These are phyloP conservation scores for Microbotryum lychnidis-dioicae DNA, from an alignment of 1,284 basidiomycete species.

Conservation along the genomic window DNA sequence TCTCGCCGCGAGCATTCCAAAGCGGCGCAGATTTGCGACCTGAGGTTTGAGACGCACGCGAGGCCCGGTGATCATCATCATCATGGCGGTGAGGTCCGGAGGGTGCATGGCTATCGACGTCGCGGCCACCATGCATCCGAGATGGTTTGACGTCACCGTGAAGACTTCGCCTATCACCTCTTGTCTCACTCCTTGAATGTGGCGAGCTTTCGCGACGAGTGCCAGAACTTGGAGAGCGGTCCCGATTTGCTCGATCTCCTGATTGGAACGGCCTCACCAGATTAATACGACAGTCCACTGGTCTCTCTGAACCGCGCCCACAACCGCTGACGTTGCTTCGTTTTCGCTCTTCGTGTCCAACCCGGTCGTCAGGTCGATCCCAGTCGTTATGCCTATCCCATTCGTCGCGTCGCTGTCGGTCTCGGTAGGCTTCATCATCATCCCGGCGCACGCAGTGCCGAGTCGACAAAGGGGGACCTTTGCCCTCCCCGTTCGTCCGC, in stretches of 20 bases:
- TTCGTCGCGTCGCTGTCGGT: background rate
- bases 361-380: too few relatives aligned
- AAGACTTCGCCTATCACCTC: background rate
- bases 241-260: too few relatives aligned
- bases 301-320: background rate
- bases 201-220: too few relatives aligned
- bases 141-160: conserved; percentile 6
- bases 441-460: background rate
- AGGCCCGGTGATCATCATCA: background rate
- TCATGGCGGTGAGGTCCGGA: background rate
- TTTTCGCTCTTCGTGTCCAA: too few relatives aligned
- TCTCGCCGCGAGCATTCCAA: background rate
- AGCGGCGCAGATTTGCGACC: background rate
- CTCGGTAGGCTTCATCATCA: background rate
- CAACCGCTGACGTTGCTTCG: background rate
- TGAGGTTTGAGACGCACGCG: background rate
- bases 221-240: too few relatives aligned
- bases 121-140: background rate
- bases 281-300: background rate
- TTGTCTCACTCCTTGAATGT: background rate
- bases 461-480: background rate
- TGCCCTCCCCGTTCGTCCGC: background rate
- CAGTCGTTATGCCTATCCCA: too few relatives aligned
- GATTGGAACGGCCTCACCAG: too few relatives aligned
- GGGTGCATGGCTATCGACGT: background rate